Evolutionary conservation across 305 asterid genomes (phyloP).

Genomic region (Plantago coronopus): DNA sequence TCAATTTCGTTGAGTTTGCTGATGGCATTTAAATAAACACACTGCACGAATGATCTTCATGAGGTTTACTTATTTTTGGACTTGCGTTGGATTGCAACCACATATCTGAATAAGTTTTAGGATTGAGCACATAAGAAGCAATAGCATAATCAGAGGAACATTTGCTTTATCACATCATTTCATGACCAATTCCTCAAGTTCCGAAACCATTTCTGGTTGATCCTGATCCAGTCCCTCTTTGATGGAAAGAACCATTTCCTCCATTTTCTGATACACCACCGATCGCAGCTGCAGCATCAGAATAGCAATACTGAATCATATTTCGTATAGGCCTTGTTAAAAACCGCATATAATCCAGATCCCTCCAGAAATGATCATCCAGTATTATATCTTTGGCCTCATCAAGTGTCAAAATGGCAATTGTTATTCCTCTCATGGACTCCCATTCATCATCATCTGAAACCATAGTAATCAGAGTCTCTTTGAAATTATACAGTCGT

Average conservation of each 20-base stretch:
- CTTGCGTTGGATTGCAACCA: conserved; percentile 5
- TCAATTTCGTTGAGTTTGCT: conserved; percentile 9
- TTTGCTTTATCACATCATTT: conserved; percentile 6
- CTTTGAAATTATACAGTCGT: conserved; percentile 5
- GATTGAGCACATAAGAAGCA: conserved; percentile 6
- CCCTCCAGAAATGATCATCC: conserved; percentile 5
- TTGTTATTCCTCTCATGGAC: not conserved
- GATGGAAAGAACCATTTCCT: conserved; percentile 3
- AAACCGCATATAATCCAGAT: conserved; percentile 5
- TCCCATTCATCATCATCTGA: conserved; percentile 9
- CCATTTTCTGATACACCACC: conserved; percentile 9
- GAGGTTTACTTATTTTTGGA: conserved; percentile 8
- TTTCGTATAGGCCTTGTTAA: not conserved
- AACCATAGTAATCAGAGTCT: conserved; percentile 10
- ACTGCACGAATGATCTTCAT: conserved; percentile 6
- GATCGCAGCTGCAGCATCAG: conserved; percentile 3
- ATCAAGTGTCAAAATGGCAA: conserved; percentile 2
- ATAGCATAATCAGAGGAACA: not conserved
- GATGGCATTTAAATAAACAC: conserved; percentile 2
- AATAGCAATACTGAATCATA: conserved; percentile 4
- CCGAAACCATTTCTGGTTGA: not conserved
- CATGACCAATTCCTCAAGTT: conserved; percentile 2
- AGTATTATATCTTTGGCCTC: not conserved
- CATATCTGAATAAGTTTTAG: not conserved
- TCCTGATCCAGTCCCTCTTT: not conserved